Evolutionary conservation across 371 early-diverging fungal genomes (phyloP), one percentile per base, ranked within the genome.

Genomic region (Mucor plumbeus): DNA sequence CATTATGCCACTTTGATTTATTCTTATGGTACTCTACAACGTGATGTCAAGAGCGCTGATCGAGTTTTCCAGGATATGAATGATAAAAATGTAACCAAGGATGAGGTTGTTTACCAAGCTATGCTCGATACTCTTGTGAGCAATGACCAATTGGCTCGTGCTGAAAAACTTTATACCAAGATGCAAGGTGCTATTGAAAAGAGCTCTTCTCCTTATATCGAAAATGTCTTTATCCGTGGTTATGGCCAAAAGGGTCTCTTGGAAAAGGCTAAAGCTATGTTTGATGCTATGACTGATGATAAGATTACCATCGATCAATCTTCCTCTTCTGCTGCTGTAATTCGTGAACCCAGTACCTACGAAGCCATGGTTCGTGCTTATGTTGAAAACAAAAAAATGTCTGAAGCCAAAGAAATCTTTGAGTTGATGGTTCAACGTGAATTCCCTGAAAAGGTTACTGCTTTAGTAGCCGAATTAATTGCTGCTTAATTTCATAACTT

Each of bases 301-400:
- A 76, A 80, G 36, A 36, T 35, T 8, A 21, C 50, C 19, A 21
- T 2, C 36, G 54, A 55, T 35, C 48, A 55, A 64, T 17, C 61
- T 43, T 1, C 71, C 21, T 59, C 44, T 38, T 38, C 58, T 34
- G 17, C n/a, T 0, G 57, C 67, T 17, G 79, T 87, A 11, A 75
- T 84, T 48, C 84, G 87, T 61, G 89, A 87, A 39, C 89, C 89
- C 1, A 87, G 87, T 66, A 89, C 87, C 1, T 89, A 85, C 77
- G 86, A 86, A 67, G 85, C 85, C 61, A 87, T 89, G 89, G 81
- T 87, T 9, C 74, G 72, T 47, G 85, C 85, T 15, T 87, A 86
- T 70, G 68, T 86, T 41, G 80, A 83, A 7, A 87, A 83, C 61
- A 68, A 79, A 6, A 66, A 78, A 71, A 38, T 76, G 10, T 55